Conservation (phyloP, 805 yeast genomes). For the Kodamaea fukazawae region DNA sequence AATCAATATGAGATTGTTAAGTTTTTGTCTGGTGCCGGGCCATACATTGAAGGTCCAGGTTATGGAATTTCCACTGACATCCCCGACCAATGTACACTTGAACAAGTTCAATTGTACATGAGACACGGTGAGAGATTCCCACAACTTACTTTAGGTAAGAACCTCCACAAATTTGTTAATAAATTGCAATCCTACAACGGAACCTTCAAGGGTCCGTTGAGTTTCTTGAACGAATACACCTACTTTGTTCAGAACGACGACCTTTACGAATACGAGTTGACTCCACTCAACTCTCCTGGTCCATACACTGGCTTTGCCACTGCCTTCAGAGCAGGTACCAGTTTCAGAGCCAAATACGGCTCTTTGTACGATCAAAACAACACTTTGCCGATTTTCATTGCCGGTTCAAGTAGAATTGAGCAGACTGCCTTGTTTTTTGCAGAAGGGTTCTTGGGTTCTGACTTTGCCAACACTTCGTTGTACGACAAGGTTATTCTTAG, state of each 20-base stretch:
- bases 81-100: constrained; percentile 53
- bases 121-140: constrained; percentile 85
- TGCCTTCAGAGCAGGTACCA: constrained; percentile 49
- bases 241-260: constrained; percentile 41
- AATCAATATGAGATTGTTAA: constrained; percentile 49
- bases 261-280: constrained; percentile 50
- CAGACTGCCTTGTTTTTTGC: constrained; percentile 57
- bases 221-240: constrained; percentile 54
- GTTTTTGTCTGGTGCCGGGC: constrained; percentile 56
- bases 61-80: constrained; percentile 49
- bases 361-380: constrained; percentile 39
- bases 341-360: constrained; percentile 48
- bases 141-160: constrained; percentile 25
- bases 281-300: constrained; percentile 39
- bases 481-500: constrained; percentile 41
- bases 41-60: constrained; percentile 51
- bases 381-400: constrained; percentile 50
- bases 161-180: constrained; percentile 22
- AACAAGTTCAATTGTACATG: constrained; percentile 68
- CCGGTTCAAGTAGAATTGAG: constrained; percentile 54
- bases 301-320: constrained; percentile 54
- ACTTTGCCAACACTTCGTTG: constrained; percentile 27
- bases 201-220: constrained; percentile 47
- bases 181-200: constrained; percentile 25
- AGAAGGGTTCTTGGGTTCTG: constrained; percentile 55